A percentile compares a stretch with the other conserved stretches of the same genome.
Conservation (phyloP, 257 asterid genomes). For the Parsonsia alboflavescens region DNA sequence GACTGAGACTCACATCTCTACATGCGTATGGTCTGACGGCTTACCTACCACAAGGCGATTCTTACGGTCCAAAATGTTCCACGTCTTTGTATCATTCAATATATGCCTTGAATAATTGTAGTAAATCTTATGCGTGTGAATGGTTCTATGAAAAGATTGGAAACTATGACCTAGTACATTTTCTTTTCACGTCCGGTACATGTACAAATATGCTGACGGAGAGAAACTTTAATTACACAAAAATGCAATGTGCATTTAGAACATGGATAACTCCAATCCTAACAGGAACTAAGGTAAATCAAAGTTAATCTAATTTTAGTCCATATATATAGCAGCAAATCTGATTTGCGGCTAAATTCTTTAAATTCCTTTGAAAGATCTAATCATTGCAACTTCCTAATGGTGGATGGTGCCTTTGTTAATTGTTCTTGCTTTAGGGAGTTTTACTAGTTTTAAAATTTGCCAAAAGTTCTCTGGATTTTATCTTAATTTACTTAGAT, state of each 20-base stretch:
- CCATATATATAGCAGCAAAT: too few relatives aligned
- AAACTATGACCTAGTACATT: not conserved
- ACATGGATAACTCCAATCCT: not conserved
- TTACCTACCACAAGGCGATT: conserved; percentile 4
- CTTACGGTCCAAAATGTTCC: conserved; percentile 53
- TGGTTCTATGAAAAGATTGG: not conserved
- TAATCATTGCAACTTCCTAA: too few relatives aligned
- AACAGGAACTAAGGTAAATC: not conserved
- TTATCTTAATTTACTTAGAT: not conserved
- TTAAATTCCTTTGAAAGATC: too few relatives aligned
- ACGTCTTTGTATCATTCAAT: conserved; percentile 28
- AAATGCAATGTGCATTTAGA: not conserved
- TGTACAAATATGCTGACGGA: not conserved
- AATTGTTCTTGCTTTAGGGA: not conserved
- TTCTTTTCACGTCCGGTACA: not conserved
- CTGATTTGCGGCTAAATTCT: too few relatives aligned
- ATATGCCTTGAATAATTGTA: not conserved
- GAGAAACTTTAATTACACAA: not conserved
- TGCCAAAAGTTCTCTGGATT: not conserved
- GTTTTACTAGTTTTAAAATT: not conserved
- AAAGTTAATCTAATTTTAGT: too few relatives aligned
- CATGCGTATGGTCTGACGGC: not conserved
- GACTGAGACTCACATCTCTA: not conserved
- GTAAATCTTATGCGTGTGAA: not conserved
- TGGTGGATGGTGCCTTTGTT: not conserved